Evolutionary conservation across 164 flowering plant genomes (phyloP), one percentile per base, ranked within the genome.

Genomic region (Liriodendron chinense): DNA sequence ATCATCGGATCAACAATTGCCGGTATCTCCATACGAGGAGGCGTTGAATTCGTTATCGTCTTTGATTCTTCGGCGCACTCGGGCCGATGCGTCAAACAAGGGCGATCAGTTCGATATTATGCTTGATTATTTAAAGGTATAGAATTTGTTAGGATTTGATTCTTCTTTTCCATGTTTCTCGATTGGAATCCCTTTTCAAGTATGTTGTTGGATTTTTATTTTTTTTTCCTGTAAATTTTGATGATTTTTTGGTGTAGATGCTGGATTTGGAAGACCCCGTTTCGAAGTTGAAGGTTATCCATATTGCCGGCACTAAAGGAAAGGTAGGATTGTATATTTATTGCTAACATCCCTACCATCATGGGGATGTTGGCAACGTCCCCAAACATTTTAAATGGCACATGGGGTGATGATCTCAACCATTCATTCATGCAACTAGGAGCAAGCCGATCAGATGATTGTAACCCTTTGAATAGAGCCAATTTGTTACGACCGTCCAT

Each of bases 261-360:
- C 77, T 96, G 84, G 97, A 91, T 7, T 79, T 94, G 89, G 98
- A 96, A 21, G 92, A 87, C 79, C 76, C 89, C 2, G 83, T 94
- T 78, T 78, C 89, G 0, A 28, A 88, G 80, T 77, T 94, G 94
- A 96, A 91, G 84, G 67, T 96, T 72, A 94, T 96, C 72, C 99
- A 96, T 82, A 97, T 94, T 24, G 99, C 99, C 12, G 99, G 99
- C 69, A 94, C 99, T 73, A 96, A 96, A 86, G 99, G 99, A 57
- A 96, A 96, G 96, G 99, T 93, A 28, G 16, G 59, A 53, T 53
- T 53, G 1, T 53, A 10, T 53, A 12, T 53, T 53, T 16, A 12
- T 53, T 53, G 13, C 18, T 12, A 53, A 53, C 18, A 10, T 53
- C 4, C 59, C 43, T 7, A 34, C 43, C 2, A 6, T 34, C 6